Evolutionary conservation across 805 yeast species (phyloP).

Genomic region (Blastobotrys americana): DNA sequence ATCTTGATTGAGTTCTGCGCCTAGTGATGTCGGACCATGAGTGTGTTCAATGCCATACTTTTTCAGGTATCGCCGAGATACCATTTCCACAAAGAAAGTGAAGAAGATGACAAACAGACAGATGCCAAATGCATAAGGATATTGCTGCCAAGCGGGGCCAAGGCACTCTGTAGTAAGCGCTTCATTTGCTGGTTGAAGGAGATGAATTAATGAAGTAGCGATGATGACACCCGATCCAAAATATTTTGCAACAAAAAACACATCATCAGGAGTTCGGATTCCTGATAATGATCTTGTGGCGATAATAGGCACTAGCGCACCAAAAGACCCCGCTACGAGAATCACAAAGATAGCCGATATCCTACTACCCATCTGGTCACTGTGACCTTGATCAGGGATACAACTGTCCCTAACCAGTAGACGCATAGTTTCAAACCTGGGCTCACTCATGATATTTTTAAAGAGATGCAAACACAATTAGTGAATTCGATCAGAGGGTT

Average conservation of each 20-base stretch:
- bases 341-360: slow-evolving; percentile 58
- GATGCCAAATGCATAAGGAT: slow-evolving; percentile 53
- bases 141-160: slow-evolving; percentile 36
- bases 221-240: slow-evolving; percentile 75
- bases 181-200: slow-evolving; percentile 38
- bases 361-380: slow-evolving; percentile 40
- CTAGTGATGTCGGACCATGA: slow-evolving; percentile 20
- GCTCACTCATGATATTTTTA: background rate
- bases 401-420: slow-evolving; percentile 8
- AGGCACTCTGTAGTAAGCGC: slow-evolving; percentile 18
- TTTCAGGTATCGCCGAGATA: slow-evolving; percentile 14
- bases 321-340: slow-evolving; percentile 40
- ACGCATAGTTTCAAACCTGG: background rate
- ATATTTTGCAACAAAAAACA: slow-evolving; percentile 34
- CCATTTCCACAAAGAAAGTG: slow-evolving; percentile 20
- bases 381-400: slow-evolving; percentile 22
- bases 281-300: slow-evolving; percentile 19
- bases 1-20: background rate
- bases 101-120: slow-evolving; percentile 41
- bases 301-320: slow-evolving; percentile 39
- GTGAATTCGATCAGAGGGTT: background rate
- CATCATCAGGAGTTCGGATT: slow-evolving; percentile 23
- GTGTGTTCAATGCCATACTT: slow-evolving; percentile 14
- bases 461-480: background rate
- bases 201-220: slow-evolving; percentile 68